A percentile compares a stretch with the other conserved stretches of the same genome.
Conservation (phyloP, 2,329 filamentous ascomycete species). For the Aspergillus pseudoglaucus region DNA sequence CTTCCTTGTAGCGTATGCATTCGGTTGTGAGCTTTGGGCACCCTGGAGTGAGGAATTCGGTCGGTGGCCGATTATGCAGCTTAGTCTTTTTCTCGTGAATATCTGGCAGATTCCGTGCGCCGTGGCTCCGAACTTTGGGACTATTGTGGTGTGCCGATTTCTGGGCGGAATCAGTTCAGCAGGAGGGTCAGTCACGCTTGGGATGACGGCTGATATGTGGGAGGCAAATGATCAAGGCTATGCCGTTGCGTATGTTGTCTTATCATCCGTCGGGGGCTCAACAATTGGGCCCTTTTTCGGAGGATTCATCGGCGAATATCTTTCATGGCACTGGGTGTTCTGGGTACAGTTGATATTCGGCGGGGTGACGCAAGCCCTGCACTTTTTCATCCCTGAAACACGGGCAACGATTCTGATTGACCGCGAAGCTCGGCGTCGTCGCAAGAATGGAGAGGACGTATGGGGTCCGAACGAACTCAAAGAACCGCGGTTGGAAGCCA, state of each 20-base stretch:
- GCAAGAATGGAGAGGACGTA: conserved; percentile 54
- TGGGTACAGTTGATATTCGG: conserved; percentile 58
- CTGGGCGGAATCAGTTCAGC: conserved; percentile 58
- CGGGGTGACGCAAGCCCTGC: conserved; percentile 45
- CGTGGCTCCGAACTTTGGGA: conserved; percentile 63
- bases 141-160: conserved; percentile 61
- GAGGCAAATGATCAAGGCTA: conserved; percentile 52
- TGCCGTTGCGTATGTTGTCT: conserved; percentile 55
- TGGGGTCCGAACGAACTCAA: conserved; percentile 70
- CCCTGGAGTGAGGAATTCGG: conserved; percentile 80
- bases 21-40: conserved; percentile 84
- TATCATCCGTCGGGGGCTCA: conserved; percentile 51
- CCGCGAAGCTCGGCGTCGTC: conserved; percentile 50
- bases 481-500: conserved; percentile 48
- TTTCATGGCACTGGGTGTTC: conserved; percentile 55
- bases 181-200: conserved; percentile 59
- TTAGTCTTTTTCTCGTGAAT: conserved; percentile 69
- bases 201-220: conserved; percentile 60
- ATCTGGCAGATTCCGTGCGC: conserved; percentile 67
- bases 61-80: conserved; percentile 66
- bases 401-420: conserved; percentile 53
- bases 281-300: conserved; percentile 46
- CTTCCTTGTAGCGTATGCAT: conserved; percentile 71
- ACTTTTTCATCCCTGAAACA: conserved; percentile 50
- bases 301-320: conserved; percentile 45